These are phyloP conservation scores for Rhizopogon rudus DNA, from an alignment of 768 basidiomycete genomes.

Conservation along the genomic window DNA sequence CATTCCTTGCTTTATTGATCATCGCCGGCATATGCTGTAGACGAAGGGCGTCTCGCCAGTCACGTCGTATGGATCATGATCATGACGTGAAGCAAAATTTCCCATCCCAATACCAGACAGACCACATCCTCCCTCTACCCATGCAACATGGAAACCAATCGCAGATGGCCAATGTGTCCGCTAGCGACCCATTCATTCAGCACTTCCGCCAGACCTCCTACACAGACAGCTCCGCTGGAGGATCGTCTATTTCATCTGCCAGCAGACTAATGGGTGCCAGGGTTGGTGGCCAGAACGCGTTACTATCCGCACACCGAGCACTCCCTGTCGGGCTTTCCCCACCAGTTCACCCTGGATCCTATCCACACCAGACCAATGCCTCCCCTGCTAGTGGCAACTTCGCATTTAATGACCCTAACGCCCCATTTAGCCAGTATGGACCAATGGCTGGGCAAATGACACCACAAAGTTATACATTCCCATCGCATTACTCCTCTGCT, in stretches of 20 bases:
- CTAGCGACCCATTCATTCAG: neutral
- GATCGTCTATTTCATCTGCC: constrained; percentile 20
- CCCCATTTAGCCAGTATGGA: neutral
- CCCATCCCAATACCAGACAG: constrained; percentile 7
- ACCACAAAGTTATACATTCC: too few species aligned
- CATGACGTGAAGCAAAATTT: constrained; percentile 8
- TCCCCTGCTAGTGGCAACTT: neutral
- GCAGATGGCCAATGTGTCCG: neutral
- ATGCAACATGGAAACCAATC: neutral
- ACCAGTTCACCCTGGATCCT: constrained; percentile 3
- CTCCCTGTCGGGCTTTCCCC: constrained; percentile 32
- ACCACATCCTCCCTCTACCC: constrained; percentile 8
- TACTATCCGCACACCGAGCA: constrained; percentile 24
- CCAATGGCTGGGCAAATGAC: too few species aligned
- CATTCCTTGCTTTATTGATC: constrained; percentile 46
- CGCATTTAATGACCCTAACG: neutral
- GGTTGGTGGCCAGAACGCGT: constrained; percentile 23
- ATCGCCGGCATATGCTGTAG: constrained; percentile 46
- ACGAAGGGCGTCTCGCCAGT: constrained; percentile 12
- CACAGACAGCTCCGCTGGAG: constrained; percentile 11
- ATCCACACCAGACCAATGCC: neutral
- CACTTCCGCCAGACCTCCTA: constrained; percentile 16
- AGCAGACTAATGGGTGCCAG: constrained; percentile 16
- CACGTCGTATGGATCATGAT: constrained; percentile 36
- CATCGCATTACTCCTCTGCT: neutral